A percentile compares a stretch with the other conserved stretches of the same genome.
Evolutionary conservation across 768 basidiomycete genomes (phyloP).

Genomic region (Suillus weaverae): DNA sequence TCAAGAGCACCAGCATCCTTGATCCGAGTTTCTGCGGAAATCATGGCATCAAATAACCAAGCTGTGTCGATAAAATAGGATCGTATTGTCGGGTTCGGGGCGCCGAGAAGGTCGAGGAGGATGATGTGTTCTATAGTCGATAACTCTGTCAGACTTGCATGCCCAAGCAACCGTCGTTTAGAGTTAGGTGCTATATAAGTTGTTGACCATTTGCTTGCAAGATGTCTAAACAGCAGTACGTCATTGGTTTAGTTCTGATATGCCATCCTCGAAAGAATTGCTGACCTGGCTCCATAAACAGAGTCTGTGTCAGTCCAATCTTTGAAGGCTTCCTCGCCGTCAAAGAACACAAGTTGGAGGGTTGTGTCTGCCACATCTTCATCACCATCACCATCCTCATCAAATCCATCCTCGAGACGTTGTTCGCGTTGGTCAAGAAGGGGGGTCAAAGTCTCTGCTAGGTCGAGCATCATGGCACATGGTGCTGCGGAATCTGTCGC

Average conservation of each 20-base stretch:
- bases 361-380: constrained; percentile 83
- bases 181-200: constrained; percentile 63
- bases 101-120: constrained; percentile 89
- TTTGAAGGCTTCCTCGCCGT: constrained; percentile 95
- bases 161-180: constrained; percentile 57
- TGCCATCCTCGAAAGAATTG: neutral
- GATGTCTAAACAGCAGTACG: constrained; percentile 55
- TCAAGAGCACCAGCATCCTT: constrained; percentile 62
- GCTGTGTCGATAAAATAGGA: constrained; percentile 87
- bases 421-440: constrained; percentile 62
- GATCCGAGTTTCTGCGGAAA: constrained; percentile 69
- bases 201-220: constrained; percentile 81
- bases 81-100: constrained; percentile 67
- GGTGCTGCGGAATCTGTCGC: constrained; percentile 97
- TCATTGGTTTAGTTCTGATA: constrained; percentile 2
- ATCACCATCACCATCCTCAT: constrained; percentile 43
- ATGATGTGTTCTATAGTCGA: constrained; percentile 86
- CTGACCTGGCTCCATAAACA: constrained; percentile 92
- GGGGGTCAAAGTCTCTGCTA: constrained; percentile 80
- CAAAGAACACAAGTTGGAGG: constrained; percentile 91
- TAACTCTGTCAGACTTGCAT: constrained; percentile 59
- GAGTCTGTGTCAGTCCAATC: constrained; percentile 89
- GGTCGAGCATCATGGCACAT: constrained; percentile 90
- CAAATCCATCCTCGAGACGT: constrained; percentile 52
- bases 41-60: constrained; percentile 87